phyloP scores from a whole-genome alignment of 2,329 filamentous ascomycete genomes.

The Pyrenochaeta sp. region DNA sequence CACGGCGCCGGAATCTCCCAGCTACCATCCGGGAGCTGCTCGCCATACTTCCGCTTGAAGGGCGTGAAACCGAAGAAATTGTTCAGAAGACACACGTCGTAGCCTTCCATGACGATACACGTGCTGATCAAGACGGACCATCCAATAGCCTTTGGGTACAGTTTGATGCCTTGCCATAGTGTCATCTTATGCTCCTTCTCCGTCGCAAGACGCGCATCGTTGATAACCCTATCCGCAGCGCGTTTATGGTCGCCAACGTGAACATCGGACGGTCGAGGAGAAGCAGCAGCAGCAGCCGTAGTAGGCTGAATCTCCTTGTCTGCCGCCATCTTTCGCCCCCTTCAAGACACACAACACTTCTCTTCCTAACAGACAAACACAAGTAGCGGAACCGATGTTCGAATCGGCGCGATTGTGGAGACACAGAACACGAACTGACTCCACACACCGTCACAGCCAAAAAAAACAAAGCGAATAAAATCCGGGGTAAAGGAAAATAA shows the following conservation, averaged over 20 bases:
- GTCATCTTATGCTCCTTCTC: slow-evolving; percentile 61
- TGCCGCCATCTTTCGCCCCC: slow-evolving; percentile 8
- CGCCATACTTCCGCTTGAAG: slow-evolving; percentile 58
- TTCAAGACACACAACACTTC: background rate
- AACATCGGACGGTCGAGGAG: slow-evolving; percentile 14
- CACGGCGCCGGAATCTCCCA: slow-evolving; percentile 56
- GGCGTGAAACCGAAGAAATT: slow-evolving; percentile 72
- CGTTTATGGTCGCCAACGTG: slow-evolving; percentile 33
- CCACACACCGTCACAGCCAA: slow-evolving; percentile 5
- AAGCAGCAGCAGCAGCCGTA: slow-evolving; percentile 7
- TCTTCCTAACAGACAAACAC: background rate
- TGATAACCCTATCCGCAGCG: slow-evolving; percentile 44
- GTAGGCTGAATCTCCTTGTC: slow-evolving; percentile 37
- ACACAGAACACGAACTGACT: background rate
- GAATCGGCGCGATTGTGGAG: slow-evolving; percentile 2
- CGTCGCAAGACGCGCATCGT: slow-evolving; percentile 55
- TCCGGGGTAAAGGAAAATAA: slow-evolving; percentile 25
- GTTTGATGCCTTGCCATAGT: slow-evolving; percentile 75
- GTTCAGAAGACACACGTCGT: slow-evolving; percentile 81
- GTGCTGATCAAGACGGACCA: slow-evolving; percentile 91
- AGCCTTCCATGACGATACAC: slow-evolving; percentile 91
- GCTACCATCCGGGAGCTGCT: slow-evolving; percentile 49
- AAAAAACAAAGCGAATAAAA: slow-evolving; percentile 9
- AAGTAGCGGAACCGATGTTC: background rate
- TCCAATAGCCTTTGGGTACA: slow-evolving; percentile 86